A percentile compares a stretch with the other conserved stretches of the same genome.
phyloP scores from a whole-genome alignment of 257 asterid species.

The Ballota nigra region DNA sequence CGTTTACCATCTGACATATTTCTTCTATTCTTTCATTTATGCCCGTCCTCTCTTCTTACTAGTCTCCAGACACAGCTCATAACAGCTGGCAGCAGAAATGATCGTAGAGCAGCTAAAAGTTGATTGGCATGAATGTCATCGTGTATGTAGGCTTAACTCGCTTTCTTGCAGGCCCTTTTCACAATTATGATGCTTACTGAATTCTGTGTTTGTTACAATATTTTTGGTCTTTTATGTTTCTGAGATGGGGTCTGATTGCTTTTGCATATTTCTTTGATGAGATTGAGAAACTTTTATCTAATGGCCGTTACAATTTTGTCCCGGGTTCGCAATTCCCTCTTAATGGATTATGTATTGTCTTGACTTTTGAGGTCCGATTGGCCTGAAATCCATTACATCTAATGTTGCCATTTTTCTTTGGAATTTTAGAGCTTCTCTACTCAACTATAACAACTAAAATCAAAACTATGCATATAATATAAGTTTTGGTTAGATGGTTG shows the following conservation, averaged over 20 bases:
- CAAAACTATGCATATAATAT: too few species aligned
- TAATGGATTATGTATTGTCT: too few species aligned
- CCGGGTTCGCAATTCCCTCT: too few species aligned
- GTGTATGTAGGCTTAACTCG: neutral
- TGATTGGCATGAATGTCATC: neutral
- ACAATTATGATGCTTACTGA: neutral
- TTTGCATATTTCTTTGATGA: slow-evolving; percentile 7
- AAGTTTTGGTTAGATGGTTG: too few species aligned
- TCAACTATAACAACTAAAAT: too few species aligned
- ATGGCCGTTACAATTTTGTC: neutral
- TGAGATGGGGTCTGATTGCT: neutral
- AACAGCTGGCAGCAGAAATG: slow-evolving; percentile 22
- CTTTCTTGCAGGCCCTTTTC: neutral
- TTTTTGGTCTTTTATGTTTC: neutral
- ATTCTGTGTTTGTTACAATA: neutral
- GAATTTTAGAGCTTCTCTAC: too few species aligned
- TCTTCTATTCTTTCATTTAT: neutral
- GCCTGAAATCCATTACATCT: too few species aligned
- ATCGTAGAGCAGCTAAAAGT: neutral
- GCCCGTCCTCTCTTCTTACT: neutral
- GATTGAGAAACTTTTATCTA: neutral
- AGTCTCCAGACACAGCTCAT: slow-evolving; percentile 3
- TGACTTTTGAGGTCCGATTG: too few species aligned
- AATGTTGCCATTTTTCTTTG: too few species aligned
- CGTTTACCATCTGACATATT: neutral